Evolutionary conservation across 2,329 filamentous ascomycete genomes (phyloP), one percentile per base, ranked within the genome.

Genomic region (Aspergillus arachidicola): DNA sequence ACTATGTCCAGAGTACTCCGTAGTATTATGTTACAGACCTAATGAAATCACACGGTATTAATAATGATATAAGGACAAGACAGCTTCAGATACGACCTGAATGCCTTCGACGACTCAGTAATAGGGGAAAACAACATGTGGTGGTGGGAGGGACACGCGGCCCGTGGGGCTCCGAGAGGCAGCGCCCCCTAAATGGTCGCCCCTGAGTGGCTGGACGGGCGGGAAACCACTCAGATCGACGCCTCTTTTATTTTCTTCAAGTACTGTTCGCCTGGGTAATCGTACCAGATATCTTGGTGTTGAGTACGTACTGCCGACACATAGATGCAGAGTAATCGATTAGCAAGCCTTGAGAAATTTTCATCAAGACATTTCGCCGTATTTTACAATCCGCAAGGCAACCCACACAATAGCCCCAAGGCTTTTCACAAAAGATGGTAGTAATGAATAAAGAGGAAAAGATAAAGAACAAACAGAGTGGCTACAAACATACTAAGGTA

Each of bases 81-180:
- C 14, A 50, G 21, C 41, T 23, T 55, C 5, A 51, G 46, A 23
- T 43, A 61, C 30, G 10, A 23, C 21, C 12, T 46, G 10, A 21
- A 23, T 55, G 26, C n/a, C 28, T 36, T 36, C n/a, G 23, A 23
- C 16, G 38, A 41, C 38, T 36, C 14, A 41, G 38, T 19, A 41
- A 41, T 34, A n/a, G 23, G 16, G 38, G 45, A 19, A 28, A 62
- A 46, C 48, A 54, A 45, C 46, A 65, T 58, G 65, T 59, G 60
- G 61, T 58, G 53, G 48, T 57, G 60, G 36, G 50, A 63, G 57
- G 68, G 67, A 70, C 68, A 70, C 68, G 68, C 68, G 68, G 68
- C 68, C 68, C 64, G 67, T 70, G 67, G 68, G 68, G 67, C 66
- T 55, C 46, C 26, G 58, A 58, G 48, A 26, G 19, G 48, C 51